Evolutionary conservation across 805 yeast species (phyloP).

Genomic region (Ogataea ganodermae): DNA sequence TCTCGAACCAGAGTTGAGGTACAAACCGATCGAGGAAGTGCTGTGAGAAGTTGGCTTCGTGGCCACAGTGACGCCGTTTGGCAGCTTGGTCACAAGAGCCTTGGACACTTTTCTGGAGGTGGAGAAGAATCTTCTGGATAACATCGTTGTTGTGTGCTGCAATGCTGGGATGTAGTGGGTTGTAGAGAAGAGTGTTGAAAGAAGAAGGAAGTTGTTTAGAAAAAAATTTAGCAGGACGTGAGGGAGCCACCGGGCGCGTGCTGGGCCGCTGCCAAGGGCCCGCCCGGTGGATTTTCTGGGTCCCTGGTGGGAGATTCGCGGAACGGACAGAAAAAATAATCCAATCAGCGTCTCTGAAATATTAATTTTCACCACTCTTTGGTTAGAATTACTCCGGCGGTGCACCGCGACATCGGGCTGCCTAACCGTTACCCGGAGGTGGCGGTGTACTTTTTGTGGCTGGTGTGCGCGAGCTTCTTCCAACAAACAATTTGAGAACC

Average conservation of each 20-base stretch:
- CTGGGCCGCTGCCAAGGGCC: not conserved
- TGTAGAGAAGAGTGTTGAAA: not conserved
- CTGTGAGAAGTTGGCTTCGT: conserved; percentile 62
- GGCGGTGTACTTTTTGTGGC: not conserved
- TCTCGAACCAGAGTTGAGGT: conserved; percentile 76
- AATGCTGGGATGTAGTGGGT: conserved; percentile 4
- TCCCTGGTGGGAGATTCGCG: not conserved
- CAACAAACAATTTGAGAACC: too few species aligned
- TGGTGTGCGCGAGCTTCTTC: not conserved
- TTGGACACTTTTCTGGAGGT: conserved; percentile 50
- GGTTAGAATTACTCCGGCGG: conserved; percentile 2
- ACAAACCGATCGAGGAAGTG: conserved; percentile 67
- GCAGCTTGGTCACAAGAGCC: conserved; percentile 69
- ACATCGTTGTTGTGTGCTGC: conserved; percentile 26
- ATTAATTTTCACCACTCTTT: conserved; percentile 12
- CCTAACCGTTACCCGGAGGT: conserved; percentile 4
- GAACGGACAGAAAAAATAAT: conserved; percentile 3
- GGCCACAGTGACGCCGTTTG: conserved; percentile 76
- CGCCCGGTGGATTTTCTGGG: not conserved
- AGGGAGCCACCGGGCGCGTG: not conserved
- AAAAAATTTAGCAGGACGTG: not conserved
- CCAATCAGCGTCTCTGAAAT: conserved; percentile 23
- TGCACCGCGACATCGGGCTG: conserved; percentile 1
- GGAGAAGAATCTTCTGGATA: conserved; percentile 59
- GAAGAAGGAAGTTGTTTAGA: conserved; percentile 1